Percentiles rank a stretch among this genome's conserved stretches.
These are phyloP conservation scores for Carex myosuroides DNA, from an alignment of 176 grass and related monocot genomes.

Conservation along the genomic window DNA sequence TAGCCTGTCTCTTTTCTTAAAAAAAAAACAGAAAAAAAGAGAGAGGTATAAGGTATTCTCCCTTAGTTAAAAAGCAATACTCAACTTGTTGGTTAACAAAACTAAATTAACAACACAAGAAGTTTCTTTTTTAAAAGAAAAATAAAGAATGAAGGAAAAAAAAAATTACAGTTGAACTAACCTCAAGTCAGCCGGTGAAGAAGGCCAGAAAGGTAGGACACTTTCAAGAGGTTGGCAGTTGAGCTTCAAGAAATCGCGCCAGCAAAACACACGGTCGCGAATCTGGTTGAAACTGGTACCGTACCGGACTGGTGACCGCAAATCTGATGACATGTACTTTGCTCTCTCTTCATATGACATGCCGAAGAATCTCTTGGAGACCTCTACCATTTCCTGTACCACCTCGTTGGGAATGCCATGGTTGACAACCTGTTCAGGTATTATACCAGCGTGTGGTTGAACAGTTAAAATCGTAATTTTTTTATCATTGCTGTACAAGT, in stretches of 20 bases:
- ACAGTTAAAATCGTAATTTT: background rate
- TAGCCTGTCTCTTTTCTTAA: background rate
- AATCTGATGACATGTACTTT: conserved; percentile 64
- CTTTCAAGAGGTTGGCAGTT: conserved; percentile 34
- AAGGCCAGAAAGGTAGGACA: conserved; percentile 37
- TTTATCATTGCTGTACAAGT: background rate
- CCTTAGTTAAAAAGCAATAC: background rate
- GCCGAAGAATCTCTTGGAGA: conserved; percentile 64
- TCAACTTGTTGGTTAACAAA: too few relatives aligned
- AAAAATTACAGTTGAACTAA: background rate
- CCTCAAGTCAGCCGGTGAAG: conserved; percentile 42
- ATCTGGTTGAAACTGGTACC: conserved; percentile 99
- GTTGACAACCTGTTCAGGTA: conserved; percentile 61
- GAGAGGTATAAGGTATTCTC: too few relatives aligned
- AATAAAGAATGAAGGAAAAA: background rate
- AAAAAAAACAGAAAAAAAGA: too few relatives aligned
- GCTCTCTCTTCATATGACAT: conserved; percentile 44
- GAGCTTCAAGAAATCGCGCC: conserved; percentile 95
- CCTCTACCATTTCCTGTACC: conserved; percentile 34
- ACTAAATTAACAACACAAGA: background rate
- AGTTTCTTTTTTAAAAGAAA: background rate
- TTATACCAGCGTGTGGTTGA: background rate
- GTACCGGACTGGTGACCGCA: conserved; percentile 45
- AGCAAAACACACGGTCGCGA: conserved; percentile 68
- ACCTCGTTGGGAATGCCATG: conserved; percentile 26